phyloP scores from a whole-genome alignment of 495 filamentous ascomycete genomes.

The Tuber aestivum region DNA sequence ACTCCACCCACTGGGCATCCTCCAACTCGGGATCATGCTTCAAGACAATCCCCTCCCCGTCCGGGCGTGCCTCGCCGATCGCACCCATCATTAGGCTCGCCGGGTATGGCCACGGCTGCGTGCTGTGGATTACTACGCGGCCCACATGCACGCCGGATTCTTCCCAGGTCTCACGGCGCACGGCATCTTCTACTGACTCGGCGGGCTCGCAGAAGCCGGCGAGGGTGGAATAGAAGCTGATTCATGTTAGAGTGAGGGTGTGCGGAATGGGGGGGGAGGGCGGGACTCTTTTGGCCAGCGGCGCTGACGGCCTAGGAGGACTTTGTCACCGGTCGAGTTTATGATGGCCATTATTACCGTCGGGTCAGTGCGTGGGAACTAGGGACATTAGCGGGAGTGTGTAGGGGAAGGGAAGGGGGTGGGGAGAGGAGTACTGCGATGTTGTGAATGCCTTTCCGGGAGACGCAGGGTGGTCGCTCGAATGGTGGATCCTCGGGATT shows the following conservation, averaged over 20 bases:
- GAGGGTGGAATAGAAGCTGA: slow-evolving; percentile 78
- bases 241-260: slow-evolving; percentile 24
- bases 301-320: slow-evolving; percentile 80
- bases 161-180: slow-evolving; percentile 92
- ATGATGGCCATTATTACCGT: slow-evolving; percentile 93
- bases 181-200: slow-evolving; percentile 90
- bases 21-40: slow-evolving; percentile 87
- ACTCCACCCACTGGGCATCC: slow-evolving; percentile 75
- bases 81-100: slow-evolving; percentile 94
- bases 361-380: slow-evolving; percentile 90
- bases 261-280: not conserved
- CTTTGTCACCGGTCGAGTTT: slow-evolving; percentile 61
- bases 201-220: slow-evolving; percentile 94
- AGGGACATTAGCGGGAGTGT: slow-evolving; percentile 59
- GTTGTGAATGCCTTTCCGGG: slow-evolving; percentile 57
- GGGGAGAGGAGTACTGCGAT: slow-evolving; percentile 32
- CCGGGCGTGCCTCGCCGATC: slow-evolving; percentile 74
- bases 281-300: slow-evolving; percentile 56
- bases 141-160: slow-evolving; percentile 80
- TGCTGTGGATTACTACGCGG: slow-evolving; percentile 82
- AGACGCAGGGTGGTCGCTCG: slow-evolving; percentile 65
- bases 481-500: slow-evolving; percentile 23
- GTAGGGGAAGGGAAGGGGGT: too few relatives aligned
- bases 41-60: slow-evolving; percentile 72
- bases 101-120: slow-evolving; percentile 87